A percentile compares a stretch with the other conserved stretches of the same genome.
Evolutionary conservation across 148 eudicot genomes (phyloP).

Genomic region (Rhododendron vialii): DNA sequence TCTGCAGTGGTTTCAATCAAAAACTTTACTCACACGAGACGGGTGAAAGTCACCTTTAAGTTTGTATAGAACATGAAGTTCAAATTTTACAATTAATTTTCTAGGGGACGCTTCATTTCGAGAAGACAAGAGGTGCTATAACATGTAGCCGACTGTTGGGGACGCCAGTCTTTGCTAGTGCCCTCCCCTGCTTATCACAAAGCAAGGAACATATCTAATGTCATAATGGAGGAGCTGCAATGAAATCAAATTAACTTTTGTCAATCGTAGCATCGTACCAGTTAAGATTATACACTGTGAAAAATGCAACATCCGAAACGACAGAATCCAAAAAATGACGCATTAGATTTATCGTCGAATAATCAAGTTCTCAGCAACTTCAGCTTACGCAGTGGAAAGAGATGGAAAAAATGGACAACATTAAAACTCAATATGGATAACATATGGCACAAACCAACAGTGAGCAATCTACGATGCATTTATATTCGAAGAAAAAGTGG

Average conservation of each 20-base stretch:
- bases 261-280: neutral
- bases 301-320: neutral
- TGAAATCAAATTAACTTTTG: neutral
- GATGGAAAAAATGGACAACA: neutral
- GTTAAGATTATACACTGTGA: neutral
- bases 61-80: neutral
- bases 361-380: neutral
- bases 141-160: constrained; percentile 87
- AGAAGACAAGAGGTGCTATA: constrained; percentile 88
- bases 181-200: constrained; percentile 80
- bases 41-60: no score
- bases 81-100: neutral
- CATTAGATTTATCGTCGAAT: neutral
- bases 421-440: neutral
- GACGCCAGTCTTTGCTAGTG: constrained; percentile 84
- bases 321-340: neutral
- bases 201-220: constrained; percentile 93
- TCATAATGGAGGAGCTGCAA: constrained; percentile 92
- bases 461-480: neutral
- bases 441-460: neutral
- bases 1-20: no score
- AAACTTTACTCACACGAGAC: neutral
- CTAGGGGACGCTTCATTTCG: constrained; percentile 56
- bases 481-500: neutral
- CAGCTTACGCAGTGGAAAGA: neutral